These are phyloP conservation scores for Boletus vermiculosoides DNA, from an alignment of 768 basidiomycete genomes.

Conservation along the genomic window DNA sequence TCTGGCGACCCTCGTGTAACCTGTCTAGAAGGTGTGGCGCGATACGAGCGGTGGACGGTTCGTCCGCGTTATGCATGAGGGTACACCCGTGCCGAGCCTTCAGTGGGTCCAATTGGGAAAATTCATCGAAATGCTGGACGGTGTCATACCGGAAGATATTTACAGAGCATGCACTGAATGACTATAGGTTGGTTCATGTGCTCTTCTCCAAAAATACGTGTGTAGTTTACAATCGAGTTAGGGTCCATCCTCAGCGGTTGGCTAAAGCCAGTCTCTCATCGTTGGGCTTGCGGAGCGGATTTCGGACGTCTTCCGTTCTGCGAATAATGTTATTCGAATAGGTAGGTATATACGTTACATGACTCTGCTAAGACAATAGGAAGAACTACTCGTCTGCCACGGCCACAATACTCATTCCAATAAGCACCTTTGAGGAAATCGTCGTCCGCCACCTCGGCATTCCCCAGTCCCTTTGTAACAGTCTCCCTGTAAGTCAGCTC, in stretches of 20 bases:
- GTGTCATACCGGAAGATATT: constrained; percentile 37
- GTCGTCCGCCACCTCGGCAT: constrained; percentile 5
- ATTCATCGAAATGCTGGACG: constrained; percentile 36
- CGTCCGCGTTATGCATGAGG: constrained; percentile 46
- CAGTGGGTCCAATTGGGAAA: constrained; percentile 37
- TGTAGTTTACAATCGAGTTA: background rate
- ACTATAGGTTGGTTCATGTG: background rate
- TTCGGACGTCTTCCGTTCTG: background rate
- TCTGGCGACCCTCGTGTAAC: background rate
- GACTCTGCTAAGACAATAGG: background rate
- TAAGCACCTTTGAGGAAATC: constrained; percentile 7
- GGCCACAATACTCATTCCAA: constrained; percentile 7
- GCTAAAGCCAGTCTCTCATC: background rate
- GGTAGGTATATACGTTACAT: background rate
- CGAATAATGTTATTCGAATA: background rate
- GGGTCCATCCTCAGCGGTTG: background rate
- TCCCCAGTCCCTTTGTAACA: constrained; percentile 43
- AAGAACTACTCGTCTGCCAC: constrained; percentile 6
- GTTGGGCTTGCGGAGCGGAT: background rate
- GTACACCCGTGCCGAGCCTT: constrained; percentile 37
- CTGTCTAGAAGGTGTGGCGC: constrained; percentile 40
- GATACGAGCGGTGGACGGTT: constrained; percentile 23
- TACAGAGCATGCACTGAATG: constrained; percentile 20
- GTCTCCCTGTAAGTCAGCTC: constrained; percentile 50
- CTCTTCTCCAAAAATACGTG: background rate